Conservation (phyloP, 1,139 yeast genomes). For the Geotrichum histeridarum region DNA sequence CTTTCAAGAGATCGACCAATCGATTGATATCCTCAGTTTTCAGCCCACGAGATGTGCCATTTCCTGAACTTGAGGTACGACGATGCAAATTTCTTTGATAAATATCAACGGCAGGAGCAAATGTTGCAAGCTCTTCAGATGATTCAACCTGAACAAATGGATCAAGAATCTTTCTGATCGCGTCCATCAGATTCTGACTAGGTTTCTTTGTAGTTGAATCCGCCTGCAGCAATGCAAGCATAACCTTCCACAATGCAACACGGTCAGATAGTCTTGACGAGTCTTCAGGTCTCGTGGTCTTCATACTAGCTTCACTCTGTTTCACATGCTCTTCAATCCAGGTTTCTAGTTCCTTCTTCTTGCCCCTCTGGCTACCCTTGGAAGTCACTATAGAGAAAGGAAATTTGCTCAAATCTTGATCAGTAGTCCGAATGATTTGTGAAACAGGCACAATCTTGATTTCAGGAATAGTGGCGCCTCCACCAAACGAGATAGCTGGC, state of each 20-base stretch:
- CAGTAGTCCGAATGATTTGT: conserved; percentile 32
- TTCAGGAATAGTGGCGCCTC: conserved; percentile 26
- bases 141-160: conserved; percentile 20
- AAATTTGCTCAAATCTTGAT: conserved; percentile 37
- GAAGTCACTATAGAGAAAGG: conserved; percentile 58
- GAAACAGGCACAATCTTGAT: conserved; percentile 33
- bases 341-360: conserved; percentile 58
- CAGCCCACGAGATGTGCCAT: conserved; percentile 33
- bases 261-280: conserved; percentile 25
- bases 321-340: conserved; percentile 43
- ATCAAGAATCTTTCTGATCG: conserved; percentile 16
- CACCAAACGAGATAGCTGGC: conserved; percentile 35
- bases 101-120: conserved; percentile 20
- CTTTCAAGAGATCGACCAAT: conserved; percentile 44
- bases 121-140: conserved; percentile 20
- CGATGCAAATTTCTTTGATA: conserved; percentile 13
- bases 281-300: conserved; percentile 19
- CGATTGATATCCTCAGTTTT: conserved; percentile 27
- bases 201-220: conserved; percentile 25
- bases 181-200: conserved; percentile 3
- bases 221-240: conserved; percentile 29
- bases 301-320: conserved; percentile 5
- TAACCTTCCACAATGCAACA: conserved; percentile 33
- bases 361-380: conserved; percentile 43
- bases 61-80: conserved; percentile 22